Conservation (phyloP, 2,329 filamentous ascomycete genomes). For the Trichoderma pleuroti region DNA sequence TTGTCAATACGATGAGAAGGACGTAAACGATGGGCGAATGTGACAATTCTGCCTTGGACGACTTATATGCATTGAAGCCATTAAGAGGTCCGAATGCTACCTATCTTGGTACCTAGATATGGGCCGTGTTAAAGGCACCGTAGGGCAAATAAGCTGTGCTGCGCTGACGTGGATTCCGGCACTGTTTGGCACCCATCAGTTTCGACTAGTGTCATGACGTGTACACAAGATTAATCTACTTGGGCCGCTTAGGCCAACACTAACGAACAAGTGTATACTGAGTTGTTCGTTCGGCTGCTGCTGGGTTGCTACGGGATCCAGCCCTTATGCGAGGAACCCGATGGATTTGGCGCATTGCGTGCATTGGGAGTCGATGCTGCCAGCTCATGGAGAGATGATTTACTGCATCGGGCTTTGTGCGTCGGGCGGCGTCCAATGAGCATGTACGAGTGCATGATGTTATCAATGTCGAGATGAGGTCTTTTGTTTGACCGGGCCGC, state of each 20-base stretch:
- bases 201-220: neutral
- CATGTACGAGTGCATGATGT: neutral
- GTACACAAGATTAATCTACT: neutral
- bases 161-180: neutral
- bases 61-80: neutral
- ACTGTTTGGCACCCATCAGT: neutral
- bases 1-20: neutral
- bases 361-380: neutral
- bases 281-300: neutral
- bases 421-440: neutral
- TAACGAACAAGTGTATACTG: neutral
- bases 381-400: neutral
- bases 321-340: neutral
- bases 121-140: neutral
- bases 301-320: neutral
- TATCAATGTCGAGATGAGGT: neutral
- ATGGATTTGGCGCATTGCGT: neutral
- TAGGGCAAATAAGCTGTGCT: neutral
- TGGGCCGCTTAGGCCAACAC: neutral
- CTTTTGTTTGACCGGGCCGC: neutral
- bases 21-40: neutral
- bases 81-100: neutral
- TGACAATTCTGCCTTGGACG: neutral
- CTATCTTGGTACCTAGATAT: neutral
- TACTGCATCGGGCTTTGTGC: neutral